phyloP scores from a whole-genome alignment of 73 alveolate genomes.

The Diophrys appendiculata region DNA sequence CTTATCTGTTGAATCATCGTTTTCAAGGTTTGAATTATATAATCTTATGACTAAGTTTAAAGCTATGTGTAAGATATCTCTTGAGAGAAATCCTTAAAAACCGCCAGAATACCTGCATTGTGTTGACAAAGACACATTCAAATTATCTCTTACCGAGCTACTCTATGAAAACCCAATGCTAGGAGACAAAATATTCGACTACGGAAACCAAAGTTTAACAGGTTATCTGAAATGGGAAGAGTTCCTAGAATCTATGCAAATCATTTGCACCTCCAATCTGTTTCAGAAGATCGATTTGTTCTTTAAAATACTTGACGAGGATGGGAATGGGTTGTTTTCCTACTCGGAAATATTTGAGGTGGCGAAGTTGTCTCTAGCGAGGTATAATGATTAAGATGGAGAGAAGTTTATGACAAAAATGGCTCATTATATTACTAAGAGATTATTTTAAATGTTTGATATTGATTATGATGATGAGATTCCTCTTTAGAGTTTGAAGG shows the following conservation, averaged over 20 bases:
- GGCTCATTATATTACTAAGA: background rate
- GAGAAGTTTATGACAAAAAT: background rate
- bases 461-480: background rate
- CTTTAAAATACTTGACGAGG: conserved; percentile 37
- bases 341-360: background rate
- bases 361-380: background rate
- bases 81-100: no score
- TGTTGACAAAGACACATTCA: conserved; percentile 17
- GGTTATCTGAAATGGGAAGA: conserved; percentile 51
- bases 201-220: conserved; percentile 10
- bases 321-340: background rate
- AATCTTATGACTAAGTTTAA: conserved; percentile 33
- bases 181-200: conserved; percentile 19
- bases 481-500: background rate
- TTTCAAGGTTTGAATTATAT: conserved; percentile 42
- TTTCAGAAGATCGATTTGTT: conserved; percentile 41
- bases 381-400: background rate
- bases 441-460: background rate
- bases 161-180: conserved; percentile 26
- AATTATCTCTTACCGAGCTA: conserved; percentile 27
- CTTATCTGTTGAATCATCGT: conserved; percentile 38
- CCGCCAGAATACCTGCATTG: no score
- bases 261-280: conserved; percentile 35
- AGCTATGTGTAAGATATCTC: conserved; percentile 38
- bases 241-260: conserved; percentile 25